A percentile compares a stretch with the other conserved stretches of the same genome.
Evolutionary conservation across 805 yeast genomes (phyloP).

Genomic region (Pichia thaimueangensis): DNA sequence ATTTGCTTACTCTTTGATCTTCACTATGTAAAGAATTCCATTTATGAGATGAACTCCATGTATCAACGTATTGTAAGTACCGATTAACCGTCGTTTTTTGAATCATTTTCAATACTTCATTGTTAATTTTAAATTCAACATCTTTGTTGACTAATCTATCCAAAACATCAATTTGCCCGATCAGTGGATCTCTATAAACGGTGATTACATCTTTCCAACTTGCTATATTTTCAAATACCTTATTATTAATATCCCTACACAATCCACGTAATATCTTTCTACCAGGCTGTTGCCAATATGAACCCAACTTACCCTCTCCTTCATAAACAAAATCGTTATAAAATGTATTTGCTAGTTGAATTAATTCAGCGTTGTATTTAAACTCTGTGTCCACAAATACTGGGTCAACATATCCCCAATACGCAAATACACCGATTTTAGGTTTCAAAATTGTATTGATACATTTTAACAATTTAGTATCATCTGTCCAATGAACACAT

Average conservation of each 20-base stretch:
- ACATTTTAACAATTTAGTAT: constrained; percentile 24
- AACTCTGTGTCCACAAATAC: constrained; percentile 42
- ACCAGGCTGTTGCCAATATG: constrained; percentile 87
- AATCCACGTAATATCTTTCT: constrained; percentile 43
- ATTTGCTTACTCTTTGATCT: constrained; percentile 31
- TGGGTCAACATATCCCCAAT: constrained; percentile 79
- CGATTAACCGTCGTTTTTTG: constrained; percentile 38
- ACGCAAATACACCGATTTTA: constrained; percentile 45
- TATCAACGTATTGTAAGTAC: constrained; percentile 48
- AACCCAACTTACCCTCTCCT: constrained; percentile 44
- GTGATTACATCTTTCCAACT: constrained; percentile 26
- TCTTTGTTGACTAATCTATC: not conserved
- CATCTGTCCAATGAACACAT: constrained; percentile 75
- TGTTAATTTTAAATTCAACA: constrained; percentile 16
- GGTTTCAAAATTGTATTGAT: constrained; percentile 32
- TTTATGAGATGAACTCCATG: constrained; percentile 65
- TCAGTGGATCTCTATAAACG: constrained; percentile 25
- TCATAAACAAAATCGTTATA: constrained; percentile 38
- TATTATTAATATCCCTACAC: constrained; percentile 35
- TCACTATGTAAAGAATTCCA: constrained; percentile 38
- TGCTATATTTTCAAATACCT: constrained; percentile 32
- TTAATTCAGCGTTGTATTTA: not conserved
- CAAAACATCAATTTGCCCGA: not conserved
- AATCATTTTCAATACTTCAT: constrained; percentile 29
- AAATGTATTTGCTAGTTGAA: constrained; percentile 34